These are phyloP conservation scores for Mycothermus thermophilus DNA, from an alignment of 495 filamentous ascomycete genomes.

Conservation along the genomic window DNA sequence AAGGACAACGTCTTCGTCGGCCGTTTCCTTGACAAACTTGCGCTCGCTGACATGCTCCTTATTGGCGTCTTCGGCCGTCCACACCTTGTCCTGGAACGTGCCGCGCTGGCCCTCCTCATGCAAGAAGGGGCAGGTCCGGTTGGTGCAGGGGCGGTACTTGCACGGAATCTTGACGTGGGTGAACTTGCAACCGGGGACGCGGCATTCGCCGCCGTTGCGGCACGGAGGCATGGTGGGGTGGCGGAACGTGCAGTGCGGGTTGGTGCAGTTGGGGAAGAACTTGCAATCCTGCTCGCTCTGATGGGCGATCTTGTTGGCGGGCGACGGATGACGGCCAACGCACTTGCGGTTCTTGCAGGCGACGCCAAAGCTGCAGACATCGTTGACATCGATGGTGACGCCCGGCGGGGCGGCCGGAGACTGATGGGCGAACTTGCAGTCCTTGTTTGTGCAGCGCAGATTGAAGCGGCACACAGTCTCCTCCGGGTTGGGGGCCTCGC, in stretches of 20 bases:
- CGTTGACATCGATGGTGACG: conserved; percentile 56
- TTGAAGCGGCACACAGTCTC: conserved; percentile 75
- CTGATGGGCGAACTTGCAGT: conserved; percentile 89
- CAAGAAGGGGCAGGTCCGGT: conserved; percentile 71
- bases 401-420: conserved; percentile 82
- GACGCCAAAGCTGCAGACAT: conserved; percentile 71
- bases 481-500: conserved; percentile 38
- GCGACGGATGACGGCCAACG: conserved; percentile 80
- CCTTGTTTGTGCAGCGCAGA: conserved; percentile 67
- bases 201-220: conserved; percentile 87
- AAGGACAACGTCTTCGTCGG: conserved; percentile 64
- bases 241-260: conserved; percentile 71
- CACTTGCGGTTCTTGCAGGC: conserved; percentile 95
- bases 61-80: conserved; percentile 50
- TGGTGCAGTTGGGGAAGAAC: conserved; percentile 90
- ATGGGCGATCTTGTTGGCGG: conserved; percentile 60
- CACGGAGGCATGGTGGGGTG: conserved; percentile 70
- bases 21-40: conserved; percentile 66
- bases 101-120: conserved; percentile 80
- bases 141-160: conserved; percentile 84
- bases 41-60: conserved; percentile 72
- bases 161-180: conserved; percentile 70
- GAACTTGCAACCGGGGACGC: conserved; percentile 73
- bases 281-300: conserved; percentile 79
- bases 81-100: conserved; percentile 80